Evolutionary conservation across 2,329 filamentous ascomycete species (phyloP).

Genomic region (Calonectria honghensis): DNA sequence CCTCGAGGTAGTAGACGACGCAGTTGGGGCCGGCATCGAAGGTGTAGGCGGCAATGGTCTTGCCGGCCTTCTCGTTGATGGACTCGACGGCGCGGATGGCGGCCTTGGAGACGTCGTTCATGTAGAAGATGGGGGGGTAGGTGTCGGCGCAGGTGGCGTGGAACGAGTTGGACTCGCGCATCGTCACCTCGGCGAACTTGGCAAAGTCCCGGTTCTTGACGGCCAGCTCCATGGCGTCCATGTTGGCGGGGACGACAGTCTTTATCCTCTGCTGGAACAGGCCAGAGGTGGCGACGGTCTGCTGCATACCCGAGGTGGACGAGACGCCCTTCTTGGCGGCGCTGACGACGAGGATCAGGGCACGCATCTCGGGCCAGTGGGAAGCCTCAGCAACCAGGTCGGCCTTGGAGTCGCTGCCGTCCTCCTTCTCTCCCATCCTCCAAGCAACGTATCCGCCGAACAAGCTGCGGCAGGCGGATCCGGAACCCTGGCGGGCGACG

Average conservation of each 20-base stretch:
- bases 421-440: conserved; percentile 84
- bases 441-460: conserved; percentile 98
- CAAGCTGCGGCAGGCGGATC: conserved; percentile 93
- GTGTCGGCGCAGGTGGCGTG: conserved; percentile 97
- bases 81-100: conserved; percentile 92
- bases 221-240: conserved; percentile 89
- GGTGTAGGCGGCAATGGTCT: conserved; percentile 92
- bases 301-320: conserved; percentile 96
- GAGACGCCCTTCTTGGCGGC: conserved; percentile 97
- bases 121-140: conserved; percentile 97
- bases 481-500: conserved; percentile 94
- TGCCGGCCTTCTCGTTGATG: conserved; percentile 88
- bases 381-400: conserved; percentile 90
- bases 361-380: conserved; percentile 97
- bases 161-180: conserved; percentile 98
- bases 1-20: conserved; percentile 94
- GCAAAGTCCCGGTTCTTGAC: conserved; percentile 87
- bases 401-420: conserved; percentile 91
- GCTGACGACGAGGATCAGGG: conserved; percentile 91
- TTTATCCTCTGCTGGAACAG: conserved; percentile 87
- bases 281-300: conserved; percentile 92
- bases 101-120: conserved; percentile 94
- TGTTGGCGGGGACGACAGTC: conserved; percentile 86
- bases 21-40: conserved; percentile 98
- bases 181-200: conserved; percentile 91